A percentile compares a stretch with the other conserved stretches of the same genome.
Conservation (phyloP, 208 protist species). For the Lotmaria passim region DNA sequence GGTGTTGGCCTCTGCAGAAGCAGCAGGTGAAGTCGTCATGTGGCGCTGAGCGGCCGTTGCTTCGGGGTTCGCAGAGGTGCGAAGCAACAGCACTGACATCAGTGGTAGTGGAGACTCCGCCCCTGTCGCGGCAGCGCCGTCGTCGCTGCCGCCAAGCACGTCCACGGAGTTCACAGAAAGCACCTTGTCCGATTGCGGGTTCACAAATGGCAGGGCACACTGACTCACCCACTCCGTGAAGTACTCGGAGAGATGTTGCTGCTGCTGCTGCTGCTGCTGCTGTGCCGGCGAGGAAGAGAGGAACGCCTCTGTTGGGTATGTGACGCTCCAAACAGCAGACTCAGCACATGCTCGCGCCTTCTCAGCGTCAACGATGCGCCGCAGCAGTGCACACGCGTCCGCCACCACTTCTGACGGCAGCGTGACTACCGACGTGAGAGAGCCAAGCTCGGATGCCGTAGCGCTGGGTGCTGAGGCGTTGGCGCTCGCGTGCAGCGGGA, state of each 20-base stretch:
- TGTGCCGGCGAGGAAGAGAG: neutral
- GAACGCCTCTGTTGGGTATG: slow-evolving; percentile 29
- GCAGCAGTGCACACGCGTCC: neutral
- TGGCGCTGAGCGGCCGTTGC: neutral
- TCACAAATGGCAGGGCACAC: slow-evolving; percentile 58
- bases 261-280: neutral
- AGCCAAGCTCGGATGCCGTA: neutral
- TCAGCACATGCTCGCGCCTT: neutral
- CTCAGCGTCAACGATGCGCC: slow-evolving; percentile 4
- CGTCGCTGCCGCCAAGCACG: slow-evolving; percentile 13
- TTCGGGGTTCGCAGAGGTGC: neutral
- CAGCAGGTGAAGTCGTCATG: neutral
- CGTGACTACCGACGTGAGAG: neutral
- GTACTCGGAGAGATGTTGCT: slow-evolving; percentile 32
- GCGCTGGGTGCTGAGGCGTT: neutral
- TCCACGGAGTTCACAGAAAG: slow-evolving; percentile 34
- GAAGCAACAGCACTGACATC: slow-evolving; percentile 51
- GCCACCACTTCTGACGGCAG: slow-evolving; percentile 8
- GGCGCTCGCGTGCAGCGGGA: slow-evolving; percentile 13
- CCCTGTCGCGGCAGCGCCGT: neutral
- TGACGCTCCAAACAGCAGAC: slow-evolving; percentile 32
- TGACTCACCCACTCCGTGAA: slow-evolving; percentile 71
- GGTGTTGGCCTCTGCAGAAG: neutral
- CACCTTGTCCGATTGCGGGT: slow-evolving; percentile 46
- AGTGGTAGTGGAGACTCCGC: slow-evolving; percentile 14